A percentile compares a stretch with the other conserved stretches of the same genome.
Evolutionary conservation across 1,284 basidiomycete genomes (phyloP).

Genomic region (Chalciporus sp.): DNA sequence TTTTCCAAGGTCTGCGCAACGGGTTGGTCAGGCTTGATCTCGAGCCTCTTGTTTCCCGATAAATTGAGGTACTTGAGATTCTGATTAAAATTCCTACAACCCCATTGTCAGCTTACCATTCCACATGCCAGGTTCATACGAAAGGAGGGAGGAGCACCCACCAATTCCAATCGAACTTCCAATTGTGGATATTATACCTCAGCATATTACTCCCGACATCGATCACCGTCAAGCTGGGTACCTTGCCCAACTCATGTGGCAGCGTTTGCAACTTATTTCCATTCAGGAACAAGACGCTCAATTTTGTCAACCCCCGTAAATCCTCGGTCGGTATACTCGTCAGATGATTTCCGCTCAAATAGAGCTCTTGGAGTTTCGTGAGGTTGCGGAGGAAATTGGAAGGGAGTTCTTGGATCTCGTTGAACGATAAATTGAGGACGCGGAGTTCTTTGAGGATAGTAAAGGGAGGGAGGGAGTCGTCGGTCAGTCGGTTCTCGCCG

Average conservation of each 20-base stretch:
- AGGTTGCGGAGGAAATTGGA: slow-evolving; percentile 76
- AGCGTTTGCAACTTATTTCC: slow-evolving; percentile 94
- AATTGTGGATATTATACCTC: slow-evolving; percentile 99
- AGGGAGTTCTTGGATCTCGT: slow-evolving; percentile 92
- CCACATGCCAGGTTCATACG: neutral
- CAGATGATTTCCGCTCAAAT: slow-evolving; percentile 92
- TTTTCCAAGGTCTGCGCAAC: slow-evolving; percentile 22
- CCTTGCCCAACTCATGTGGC: slow-evolving; percentile 87
- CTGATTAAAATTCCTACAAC: slow-evolving; percentile 92
- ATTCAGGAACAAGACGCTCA: slow-evolving; percentile 86
- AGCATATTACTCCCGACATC: slow-evolving; percentile 95
- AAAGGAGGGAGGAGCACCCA: slow-evolving; percentile 39
- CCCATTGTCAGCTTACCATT: slow-evolving; percentile 8
- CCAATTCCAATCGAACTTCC: slow-evolving; percentile 99
- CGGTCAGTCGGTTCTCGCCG: slow-evolving; percentile 88
- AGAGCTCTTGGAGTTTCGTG: slow-evolving; percentile 78
- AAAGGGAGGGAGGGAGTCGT: slow-evolving; percentile 80
- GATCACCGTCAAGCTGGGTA: slow-evolving; percentile 79
- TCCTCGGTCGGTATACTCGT: slow-evolving; percentile 91
- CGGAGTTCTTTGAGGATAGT: slow-evolving; percentile 76
- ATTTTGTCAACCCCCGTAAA: slow-evolving; percentile 64
- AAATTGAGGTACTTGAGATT: slow-evolving; percentile 90
- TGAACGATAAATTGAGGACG: slow-evolving; percentile 94
- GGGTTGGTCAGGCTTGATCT: slow-evolving; percentile 71
- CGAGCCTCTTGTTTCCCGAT: slow-evolving; percentile 87